Evolutionary conservation across 768 basidiomycete genomes (phyloP).

Genomic region (Mycena floridula): DNA sequence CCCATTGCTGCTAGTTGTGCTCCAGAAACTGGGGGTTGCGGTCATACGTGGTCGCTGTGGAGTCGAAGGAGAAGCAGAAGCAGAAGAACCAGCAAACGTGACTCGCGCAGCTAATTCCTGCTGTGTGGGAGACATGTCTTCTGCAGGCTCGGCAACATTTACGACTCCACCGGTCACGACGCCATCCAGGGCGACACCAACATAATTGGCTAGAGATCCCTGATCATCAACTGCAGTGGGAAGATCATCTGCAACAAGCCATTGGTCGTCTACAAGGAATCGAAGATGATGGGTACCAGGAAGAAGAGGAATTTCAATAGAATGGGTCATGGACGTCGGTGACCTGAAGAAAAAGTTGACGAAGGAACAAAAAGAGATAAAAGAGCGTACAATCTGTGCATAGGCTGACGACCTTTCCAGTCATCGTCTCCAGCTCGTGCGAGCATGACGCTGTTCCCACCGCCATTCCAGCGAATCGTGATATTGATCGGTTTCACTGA

Average conservation of each 20-base stretch:
- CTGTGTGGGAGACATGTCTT: conserved; percentile 13
- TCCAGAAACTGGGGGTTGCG: conserved; percentile 3
- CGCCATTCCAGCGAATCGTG: conserved; percentile 61
- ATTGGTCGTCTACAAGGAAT: conserved; percentile 89
- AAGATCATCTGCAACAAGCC: conserved; percentile 69
- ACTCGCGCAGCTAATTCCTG: conserved; percentile 3
- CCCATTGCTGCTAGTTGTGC: conserved; percentile 1
- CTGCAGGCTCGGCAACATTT: conserved; percentile 25
- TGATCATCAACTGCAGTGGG: conserved; percentile 91
- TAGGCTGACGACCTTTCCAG: conserved; percentile 63
- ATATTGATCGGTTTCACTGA: conserved; percentile 23
- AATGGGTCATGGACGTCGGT: conserved; percentile 24
- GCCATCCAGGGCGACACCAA: conserved; percentile 43
- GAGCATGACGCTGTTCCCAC: conserved; percentile 57
- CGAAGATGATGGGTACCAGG: conserved; percentile 93
- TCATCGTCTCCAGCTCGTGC: conserved; percentile 70
- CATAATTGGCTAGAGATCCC: conserved; percentile 91
- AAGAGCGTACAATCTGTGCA: conserved; percentile 56
- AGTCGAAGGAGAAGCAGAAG: not conserved
- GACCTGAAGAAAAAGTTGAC: conserved; percentile 16
- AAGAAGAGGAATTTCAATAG: conserved; percentile 45
- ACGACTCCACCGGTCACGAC: conserved; percentile 6
- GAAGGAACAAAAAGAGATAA: conserved; percentile 7
- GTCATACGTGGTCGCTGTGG: not conserved
- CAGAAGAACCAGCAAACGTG: not conserved